A percentile compares a stretch with the other conserved stretches of the same genome.
Evolutionary conservation across 2,329 filamentous ascomycete species (phyloP).

Genomic region (Clarireedia paspali): DNA sequence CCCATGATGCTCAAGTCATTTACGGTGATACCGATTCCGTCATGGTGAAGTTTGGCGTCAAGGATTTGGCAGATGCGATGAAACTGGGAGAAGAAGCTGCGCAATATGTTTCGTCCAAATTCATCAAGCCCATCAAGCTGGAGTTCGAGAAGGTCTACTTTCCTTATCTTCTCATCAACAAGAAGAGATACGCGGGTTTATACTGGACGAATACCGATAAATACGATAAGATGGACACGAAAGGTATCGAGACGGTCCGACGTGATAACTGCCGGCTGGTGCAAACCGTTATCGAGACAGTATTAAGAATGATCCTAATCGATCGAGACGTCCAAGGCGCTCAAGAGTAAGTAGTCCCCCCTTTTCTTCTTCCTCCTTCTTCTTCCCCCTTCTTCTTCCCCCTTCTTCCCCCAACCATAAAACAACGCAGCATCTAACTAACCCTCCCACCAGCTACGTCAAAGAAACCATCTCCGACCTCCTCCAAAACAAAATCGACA

Average conservation of each 20-base stretch:
- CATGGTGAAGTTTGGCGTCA: conserved; percentile 97
- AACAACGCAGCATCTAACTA: neutral
- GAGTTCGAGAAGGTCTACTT: conserved; percentile 99
- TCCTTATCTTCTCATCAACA: conserved; percentile 97
- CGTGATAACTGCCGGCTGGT: conserved; percentile 94
- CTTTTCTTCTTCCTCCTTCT: neutral
- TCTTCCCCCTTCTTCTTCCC: neutral
- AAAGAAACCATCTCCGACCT: conserved; percentile 93
- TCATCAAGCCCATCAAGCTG: conserved; percentile 93
- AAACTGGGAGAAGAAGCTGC: conserved; percentile 91
- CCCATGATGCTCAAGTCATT: conserved; percentile 90
- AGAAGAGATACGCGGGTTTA: conserved; percentile 96
- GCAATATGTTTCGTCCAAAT: conserved; percentile 80
- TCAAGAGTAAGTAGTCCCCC: conserved; percentile 63
- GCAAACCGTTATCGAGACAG: conserved; percentile 95
- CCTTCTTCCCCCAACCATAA: neutral
- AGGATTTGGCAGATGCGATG: conserved; percentile 83
- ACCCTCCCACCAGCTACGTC: conserved; percentile 62
- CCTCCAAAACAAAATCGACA: conserved; percentile 94
- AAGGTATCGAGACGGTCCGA: conserved; percentile 96
- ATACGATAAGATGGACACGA: conserved; percentile 99
- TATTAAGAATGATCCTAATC: conserved; percentile 90
- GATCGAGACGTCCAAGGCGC: conserved; percentile 85
- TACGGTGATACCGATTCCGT: conserved; percentile 99
- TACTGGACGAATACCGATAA: conserved; percentile 95